phyloP scores from a whole-genome alignment of 768 basidiomycete species.

The Lactarius pseudohatsudake region DNA sequence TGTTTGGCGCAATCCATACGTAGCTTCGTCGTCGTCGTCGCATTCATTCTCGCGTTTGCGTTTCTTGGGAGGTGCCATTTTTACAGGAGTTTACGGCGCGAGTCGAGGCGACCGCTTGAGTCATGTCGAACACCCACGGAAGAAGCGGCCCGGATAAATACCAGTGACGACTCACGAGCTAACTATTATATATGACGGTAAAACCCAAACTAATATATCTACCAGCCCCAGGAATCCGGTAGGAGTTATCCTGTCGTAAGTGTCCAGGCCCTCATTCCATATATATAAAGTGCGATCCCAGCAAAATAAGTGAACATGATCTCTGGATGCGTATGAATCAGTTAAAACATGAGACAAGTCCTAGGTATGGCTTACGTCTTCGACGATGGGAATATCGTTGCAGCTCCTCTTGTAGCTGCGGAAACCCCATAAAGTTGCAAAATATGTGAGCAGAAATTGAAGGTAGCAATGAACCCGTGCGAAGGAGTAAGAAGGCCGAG shows the following conservation, averaged over 20 bases:
- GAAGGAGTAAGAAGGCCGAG: conserved; percentile 80
- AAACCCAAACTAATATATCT: no score
- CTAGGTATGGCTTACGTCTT: conserved; percentile 42
- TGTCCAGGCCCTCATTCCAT: conserved; percentile 55
- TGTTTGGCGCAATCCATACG: conserved; percentile 63
- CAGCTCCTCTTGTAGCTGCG: conserved; percentile 61
- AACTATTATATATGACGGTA: no score
- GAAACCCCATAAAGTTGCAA: conserved; percentile 94
- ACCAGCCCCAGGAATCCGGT: conserved; percentile 38
- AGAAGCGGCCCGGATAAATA: conserved; percentile 8
- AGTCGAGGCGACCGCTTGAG: neutral
- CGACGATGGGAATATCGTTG: conserved; percentile 50
- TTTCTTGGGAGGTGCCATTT: conserved; percentile 39
- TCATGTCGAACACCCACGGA: neutral
- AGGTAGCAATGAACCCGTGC: conserved; percentile 79
- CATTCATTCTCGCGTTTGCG: conserved; percentile 53
- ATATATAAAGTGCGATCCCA: conserved; percentile 61
- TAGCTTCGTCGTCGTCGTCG: conserved; percentile 62
- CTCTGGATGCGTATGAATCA: conserved; percentile 39
- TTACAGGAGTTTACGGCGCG: neutral
- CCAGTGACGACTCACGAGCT: no score
- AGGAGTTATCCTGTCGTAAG: conserved; percentile 38
- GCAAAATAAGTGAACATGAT: conserved; percentile 55
- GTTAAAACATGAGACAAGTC: conserved; percentile 3
- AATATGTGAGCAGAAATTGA: conserved; percentile 81